Percentiles rank a stretch among this genome's conserved stretches.
Evolutionary conservation across 345 rosid species (phyloP).

Genomic region (Salix caprea): DNA sequence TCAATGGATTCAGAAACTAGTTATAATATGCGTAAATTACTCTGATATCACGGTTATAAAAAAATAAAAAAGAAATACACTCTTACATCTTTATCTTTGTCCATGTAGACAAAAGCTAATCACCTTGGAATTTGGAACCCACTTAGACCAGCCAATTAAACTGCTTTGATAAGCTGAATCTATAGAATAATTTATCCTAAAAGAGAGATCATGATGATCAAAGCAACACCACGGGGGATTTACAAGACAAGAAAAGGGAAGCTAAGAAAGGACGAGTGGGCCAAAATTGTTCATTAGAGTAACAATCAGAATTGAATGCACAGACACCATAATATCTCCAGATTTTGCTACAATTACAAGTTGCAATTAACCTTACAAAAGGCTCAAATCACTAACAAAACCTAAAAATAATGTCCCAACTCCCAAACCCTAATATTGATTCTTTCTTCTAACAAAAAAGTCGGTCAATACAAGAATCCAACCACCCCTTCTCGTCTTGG

Average conservation of each 20-base stretch:
- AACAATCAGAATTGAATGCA: neutral
- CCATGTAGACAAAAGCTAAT: neutral
- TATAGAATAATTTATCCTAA: too few species aligned
- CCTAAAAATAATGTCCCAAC: neutral
- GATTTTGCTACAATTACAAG: neutral
- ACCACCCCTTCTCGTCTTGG: neutral
- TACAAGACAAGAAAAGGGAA: neutral
- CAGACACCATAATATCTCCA: neutral
- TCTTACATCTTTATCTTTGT: too few species aligned
- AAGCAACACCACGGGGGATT: too few species aligned
- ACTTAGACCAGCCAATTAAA: neutral
- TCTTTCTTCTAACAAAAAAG: neutral
- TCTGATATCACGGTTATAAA: too few species aligned
- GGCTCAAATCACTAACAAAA: neutral
- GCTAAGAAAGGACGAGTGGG: neutral
- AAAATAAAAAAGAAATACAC: too few species aligned
- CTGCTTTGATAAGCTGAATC: neutral
- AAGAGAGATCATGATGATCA: neutral
- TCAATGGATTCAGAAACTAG: too few species aligned
- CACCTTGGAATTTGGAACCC: too few species aligned
- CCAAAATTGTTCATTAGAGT: too few species aligned
- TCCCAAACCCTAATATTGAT: neutral
- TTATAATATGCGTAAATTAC: too few species aligned
- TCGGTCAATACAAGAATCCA: neutral
- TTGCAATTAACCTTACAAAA: neutral